A percentile compares a stretch with the other conserved stretches of the same genome.
Conservation (phyloP, 768 basidiomycete species). For the Harrya chromipes region DNA sequence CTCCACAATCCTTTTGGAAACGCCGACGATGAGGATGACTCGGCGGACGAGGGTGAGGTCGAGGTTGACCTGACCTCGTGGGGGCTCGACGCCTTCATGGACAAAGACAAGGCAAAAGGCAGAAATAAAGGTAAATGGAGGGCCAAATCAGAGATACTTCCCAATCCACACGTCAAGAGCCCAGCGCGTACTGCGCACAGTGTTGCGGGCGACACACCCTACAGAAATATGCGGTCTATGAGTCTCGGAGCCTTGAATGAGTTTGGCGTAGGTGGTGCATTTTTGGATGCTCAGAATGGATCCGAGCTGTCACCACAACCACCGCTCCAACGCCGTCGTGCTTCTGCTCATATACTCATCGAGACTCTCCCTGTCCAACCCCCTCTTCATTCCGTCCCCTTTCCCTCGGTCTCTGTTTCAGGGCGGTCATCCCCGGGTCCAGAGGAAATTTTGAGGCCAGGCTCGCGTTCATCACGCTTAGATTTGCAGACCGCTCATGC, state of each 20-base stretch:
- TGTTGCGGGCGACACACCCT: conserved; percentile 39
- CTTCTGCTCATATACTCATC: conserved; percentile 48
- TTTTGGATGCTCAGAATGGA: conserved; percentile 38
- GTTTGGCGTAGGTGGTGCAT: conserved; percentile 46
- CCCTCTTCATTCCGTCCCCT: conserved; percentile 55
- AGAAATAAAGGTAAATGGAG: conserved; percentile 41
- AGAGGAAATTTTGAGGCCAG: conserved; percentile 35
- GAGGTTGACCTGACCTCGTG: conserved; percentile 83
- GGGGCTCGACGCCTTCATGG: conserved; percentile 77
- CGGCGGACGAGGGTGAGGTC: conserved; percentile 44
- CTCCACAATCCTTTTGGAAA: conserved; percentile 72
- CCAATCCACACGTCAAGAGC: conserved; percentile 41
- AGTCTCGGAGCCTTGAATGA: conserved; percentile 65
- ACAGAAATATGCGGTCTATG: conserved; percentile 54
- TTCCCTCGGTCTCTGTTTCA: conserved; percentile 52
- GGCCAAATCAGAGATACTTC: conserved; percentile 37
- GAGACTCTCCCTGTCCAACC: conserved; percentile 39
- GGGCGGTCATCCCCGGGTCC: conserved; percentile 48
- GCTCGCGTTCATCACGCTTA: conserved; percentile 34
- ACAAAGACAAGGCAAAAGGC: conserved; percentile 55
- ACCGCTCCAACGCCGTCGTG: conserved; percentile 46
- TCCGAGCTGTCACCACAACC: conserved; percentile 36
- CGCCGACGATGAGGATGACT: conserved; percentile 57
- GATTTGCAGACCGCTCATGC: conserved; percentile 35
- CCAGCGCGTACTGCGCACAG: conserved; percentile 42